Base-by-base conservation (phyloP, 441 rosid species). In the Geranium incanum region DNA sequence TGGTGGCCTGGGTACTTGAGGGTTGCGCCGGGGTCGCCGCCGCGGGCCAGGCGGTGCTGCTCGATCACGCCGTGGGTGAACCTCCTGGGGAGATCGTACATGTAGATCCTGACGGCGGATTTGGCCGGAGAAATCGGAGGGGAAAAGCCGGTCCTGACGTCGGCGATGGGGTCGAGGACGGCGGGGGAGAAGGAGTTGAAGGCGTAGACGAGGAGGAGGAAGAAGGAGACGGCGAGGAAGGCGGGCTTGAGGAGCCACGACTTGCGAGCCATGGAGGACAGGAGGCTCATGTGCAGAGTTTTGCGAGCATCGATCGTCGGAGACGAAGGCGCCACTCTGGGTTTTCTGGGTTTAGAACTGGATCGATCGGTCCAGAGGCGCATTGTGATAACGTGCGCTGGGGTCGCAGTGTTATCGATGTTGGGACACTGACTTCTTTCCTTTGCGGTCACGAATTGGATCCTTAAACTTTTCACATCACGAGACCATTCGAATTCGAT, bases 151-250 rank as follows among this genome's bases (percentile, higher is more conserved):
- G 15, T 12, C 16, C 18, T 3, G 16, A 50, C 5, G 13, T 50
- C 15, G 59, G 12, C 18, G 59, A 50, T 50, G 59, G 59, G n/a
- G 15, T 50, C 57, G 57, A 50, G 57, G 57, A 13, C 57, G 59
- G 59, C 59, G 59, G 59, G 59, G 15, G 59, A 50, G 59, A 15
- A 45, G 52, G 13, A 45, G 52, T 11, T 45, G 52, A 45, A 45
- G 52, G 52, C 52, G 59, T 50, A 50, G 59, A 50, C 5, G 59
- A n/a, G 15, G 59, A 50, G 59, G 59, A 50, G 59, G 59, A 50
- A 50, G 59, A 50, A 50, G 59, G 13, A n/a, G 59, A 15, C 3
- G 59, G 15, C 59, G 59, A 50, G 2, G 59, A 50, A 5, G 59
- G 59, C 15, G 16, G 15, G 59, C 13, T 50, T 50, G 59, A 50